Percentiles rank a stretch among this genome's conserved stretches.
phyloP scores from a whole-genome alignment of 257 asterid genomes.

The Solanum bulbocastanum region DNA sequence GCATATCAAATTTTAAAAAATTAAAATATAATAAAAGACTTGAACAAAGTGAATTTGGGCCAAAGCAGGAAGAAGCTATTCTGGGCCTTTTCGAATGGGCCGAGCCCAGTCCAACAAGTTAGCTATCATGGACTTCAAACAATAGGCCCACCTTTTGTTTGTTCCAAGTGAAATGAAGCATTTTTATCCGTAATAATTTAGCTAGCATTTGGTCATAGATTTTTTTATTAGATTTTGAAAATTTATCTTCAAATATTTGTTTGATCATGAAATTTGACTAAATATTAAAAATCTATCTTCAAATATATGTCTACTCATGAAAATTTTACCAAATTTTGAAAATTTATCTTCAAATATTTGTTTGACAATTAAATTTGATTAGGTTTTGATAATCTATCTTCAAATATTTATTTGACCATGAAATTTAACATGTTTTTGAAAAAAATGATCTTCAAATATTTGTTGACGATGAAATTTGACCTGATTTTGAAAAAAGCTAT shows the following conservation, averaged over 20 bases:
- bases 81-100: accelerated
- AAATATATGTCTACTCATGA: background rate
- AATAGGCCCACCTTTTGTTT: background rate
- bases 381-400: background rate
- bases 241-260: background rate
- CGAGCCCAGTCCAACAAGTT: background rate
- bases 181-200: background rate
- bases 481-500: background rate
- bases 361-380: background rate
- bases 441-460: too few relatives aligned
- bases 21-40: background rate
- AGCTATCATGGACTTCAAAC: background rate
- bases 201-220: background rate
- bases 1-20: background rate
- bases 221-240: background rate
- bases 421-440: too few relatives aligned
- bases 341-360: background rate
- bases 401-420: background rate
- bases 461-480: too few relatives aligned
- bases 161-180: background rate
- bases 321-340: background rate
- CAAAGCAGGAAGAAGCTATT: background rate
- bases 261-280: background rate
- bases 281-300: background rate
- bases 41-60: background rate